phyloP scores from a whole-genome alignment of 208 protist species.

The Leishmania tropica region DNA sequence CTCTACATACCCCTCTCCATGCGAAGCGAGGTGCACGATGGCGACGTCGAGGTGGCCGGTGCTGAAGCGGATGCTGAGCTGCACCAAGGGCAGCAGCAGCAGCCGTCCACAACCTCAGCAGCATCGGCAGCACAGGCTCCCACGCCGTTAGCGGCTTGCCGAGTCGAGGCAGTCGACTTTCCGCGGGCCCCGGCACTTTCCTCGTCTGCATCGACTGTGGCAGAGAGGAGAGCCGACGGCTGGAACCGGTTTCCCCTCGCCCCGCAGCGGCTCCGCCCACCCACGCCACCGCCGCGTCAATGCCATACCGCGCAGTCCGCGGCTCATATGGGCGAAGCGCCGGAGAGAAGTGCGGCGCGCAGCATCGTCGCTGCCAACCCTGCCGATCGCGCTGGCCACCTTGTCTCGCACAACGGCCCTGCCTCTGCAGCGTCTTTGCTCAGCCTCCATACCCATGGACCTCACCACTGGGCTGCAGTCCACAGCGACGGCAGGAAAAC shows the following conservation, averaged over 20 bases:
- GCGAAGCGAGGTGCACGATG: not conserved
- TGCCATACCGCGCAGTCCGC: constrained; percentile 11
- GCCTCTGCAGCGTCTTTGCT: not conserved
- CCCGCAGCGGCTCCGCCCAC: constrained; percentile 8
- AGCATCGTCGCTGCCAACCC: not conserved
- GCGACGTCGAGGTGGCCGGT: not conserved
- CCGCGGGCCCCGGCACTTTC: not conserved
- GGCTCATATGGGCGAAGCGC: not conserved
- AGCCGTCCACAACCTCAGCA: not conserved
- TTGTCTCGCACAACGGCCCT: not conserved
- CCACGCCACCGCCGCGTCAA: constrained; percentile 29
- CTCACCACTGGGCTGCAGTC: not conserved
- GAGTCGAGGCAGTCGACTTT: not conserved
- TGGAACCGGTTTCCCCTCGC: not conserved
- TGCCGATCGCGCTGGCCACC: not conserved
- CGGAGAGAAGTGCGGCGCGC: not conserved
- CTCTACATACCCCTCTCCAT: not conserved
- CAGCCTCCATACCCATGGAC: not conserved
- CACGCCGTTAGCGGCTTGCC: not conserved
- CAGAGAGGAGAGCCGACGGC: not conserved
- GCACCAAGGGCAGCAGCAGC: not conserved
- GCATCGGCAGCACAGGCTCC: not conserved
- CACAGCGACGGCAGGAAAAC: not conserved
- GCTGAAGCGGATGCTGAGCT: not conserved
- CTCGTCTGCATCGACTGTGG: not conserved